phyloP scores from a whole-genome alignment of 108 stramenopile genomes.

The Nannochloropsis oceanica region DNA sequence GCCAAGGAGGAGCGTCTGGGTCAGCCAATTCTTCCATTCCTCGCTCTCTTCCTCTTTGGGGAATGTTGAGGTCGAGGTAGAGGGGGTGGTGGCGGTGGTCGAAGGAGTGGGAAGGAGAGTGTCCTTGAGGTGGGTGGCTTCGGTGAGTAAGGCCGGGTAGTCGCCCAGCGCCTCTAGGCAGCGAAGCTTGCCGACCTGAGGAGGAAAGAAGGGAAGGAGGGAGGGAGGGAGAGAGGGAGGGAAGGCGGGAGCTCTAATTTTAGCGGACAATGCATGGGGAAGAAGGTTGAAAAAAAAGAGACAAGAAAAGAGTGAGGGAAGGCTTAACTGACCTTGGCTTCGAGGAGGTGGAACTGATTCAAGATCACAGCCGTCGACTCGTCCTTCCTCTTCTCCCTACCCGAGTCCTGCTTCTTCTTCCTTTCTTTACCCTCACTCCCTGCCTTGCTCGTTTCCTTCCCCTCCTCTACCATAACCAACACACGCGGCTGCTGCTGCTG shows the following conservation, averaged over 20 bases:
- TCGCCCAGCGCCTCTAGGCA: constrained; percentile 32
- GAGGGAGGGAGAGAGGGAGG: background rate
- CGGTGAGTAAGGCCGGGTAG: constrained; percentile 7
- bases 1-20: background rate
- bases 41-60: background rate
- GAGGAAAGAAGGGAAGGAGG: background rate
- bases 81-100: background rate
- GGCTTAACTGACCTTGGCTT: background rate
- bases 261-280: no score
- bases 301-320: background rate
- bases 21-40: background rate
- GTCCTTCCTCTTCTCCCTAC: background rate
- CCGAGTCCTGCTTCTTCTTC: background rate
- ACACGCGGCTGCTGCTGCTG: background rate
- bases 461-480: background rate
- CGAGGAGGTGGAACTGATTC: background rate
- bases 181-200: constrained; percentile 7
- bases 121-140: constrained; percentile 11
- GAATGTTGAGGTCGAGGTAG: no score
- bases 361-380: background rate
- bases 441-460: background rate
- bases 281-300: background rate
- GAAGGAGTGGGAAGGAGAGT: background rate
- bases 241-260: no score
- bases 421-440: background rate